Base-by-base conservation (phyloP, 2,329 filamentous ascomycete species). In the Beauveria varroae region DNA sequence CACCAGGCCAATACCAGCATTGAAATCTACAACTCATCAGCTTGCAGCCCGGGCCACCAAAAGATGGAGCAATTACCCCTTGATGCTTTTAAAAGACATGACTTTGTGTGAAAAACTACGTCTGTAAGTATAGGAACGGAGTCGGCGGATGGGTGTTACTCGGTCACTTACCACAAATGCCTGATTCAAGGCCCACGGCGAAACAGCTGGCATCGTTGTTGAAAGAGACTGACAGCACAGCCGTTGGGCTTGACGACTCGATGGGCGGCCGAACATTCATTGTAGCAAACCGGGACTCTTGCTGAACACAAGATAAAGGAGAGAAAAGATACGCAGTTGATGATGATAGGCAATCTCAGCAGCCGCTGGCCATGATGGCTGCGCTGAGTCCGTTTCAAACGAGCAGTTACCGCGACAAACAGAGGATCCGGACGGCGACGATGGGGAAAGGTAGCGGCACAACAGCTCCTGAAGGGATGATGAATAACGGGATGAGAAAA, bases 221-320 rank as follows among this genome's bases (percentile, higher is more conserved):
- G 78, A 96, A 96, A 9, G 89, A 86, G 51, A 88, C 86, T 16
- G 91, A 96, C 43, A 97, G 82, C 12, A 92, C 93, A 63, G 87
- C 83, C 5, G 89, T 88, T 59, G 87, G 85, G 49, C 81, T 82
- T 20, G 90, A 86, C 56, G 86, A 85, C 77, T 96, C 91, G 70
- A 98, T 91, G 61, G 90, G 85, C 57, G 89, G 89, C 63, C 93
- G 84, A 49, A 92, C 96, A 73, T 98, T 95, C 95, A 98, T 99
- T 58, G 64, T 78, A 70, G 56, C 40, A 57, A 16, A 18, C 24
- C 26, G n/a, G 16, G 14, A 24, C 2, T 24, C 9, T 34, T 34
- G 22, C 3, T 44, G 10, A 22, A 6, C 24, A 51, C 6, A 16
- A 34, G 18, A 14, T 18, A 16, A 24, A 10, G 14, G 12, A 16